phyloP scores from a whole-genome alignment of 768 basidiomycete species.

The Mycena kentingensis region DNA sequence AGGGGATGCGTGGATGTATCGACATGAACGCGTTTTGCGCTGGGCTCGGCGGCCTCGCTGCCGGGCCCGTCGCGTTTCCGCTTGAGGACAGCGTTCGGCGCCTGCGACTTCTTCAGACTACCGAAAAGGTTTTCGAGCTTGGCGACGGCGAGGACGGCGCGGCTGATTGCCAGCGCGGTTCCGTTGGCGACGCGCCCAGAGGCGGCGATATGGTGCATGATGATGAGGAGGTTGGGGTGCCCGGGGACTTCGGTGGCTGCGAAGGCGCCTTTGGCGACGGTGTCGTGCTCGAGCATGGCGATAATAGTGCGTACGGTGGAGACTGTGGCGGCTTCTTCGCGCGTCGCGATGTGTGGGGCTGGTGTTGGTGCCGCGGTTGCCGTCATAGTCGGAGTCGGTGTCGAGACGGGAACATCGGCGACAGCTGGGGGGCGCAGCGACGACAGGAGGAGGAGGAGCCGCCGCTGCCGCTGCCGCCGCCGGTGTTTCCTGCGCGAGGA shows the following conservation, averaged over 20 bases:
- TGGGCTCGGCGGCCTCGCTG: slow-evolving; percentile 38
- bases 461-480: slow-evolving; percentile 23
- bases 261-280: slow-evolving; percentile 56
- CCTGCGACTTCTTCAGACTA: slow-evolving; percentile 62
- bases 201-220: slow-evolving; percentile 51
- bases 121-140: slow-evolving; percentile 68
- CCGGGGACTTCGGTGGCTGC: slow-evolving; percentile 51
- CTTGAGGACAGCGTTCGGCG: slow-evolving; percentile 66
- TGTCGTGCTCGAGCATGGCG: slow-evolving; percentile 55
- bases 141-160: slow-evolving; percentile 64
- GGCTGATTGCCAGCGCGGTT: slow-evolving; percentile 58
- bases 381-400: too few species aligned
- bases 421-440: slow-evolving; percentile 3
- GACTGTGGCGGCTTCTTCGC: slow-evolving; percentile 57
- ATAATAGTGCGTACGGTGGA: slow-evolving; percentile 67
- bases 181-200: slow-evolving; percentile 53
- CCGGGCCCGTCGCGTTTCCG: slow-evolving; percentile 63
- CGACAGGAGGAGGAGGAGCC: slow-evolving; percentile 15
- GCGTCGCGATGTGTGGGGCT: slow-evolving; percentile 22
- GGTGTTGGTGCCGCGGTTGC: slow-evolving; percentile 36
- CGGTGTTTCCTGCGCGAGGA: slow-evolving; percentile 68
- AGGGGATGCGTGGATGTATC: slow-evolving; percentile 49
- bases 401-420: too few species aligned
- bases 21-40: slow-evolving; percentile 33
- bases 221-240: slow-evolving; percentile 55